These are phyloP conservation scores for Chlorophyllum brunneum DNA, from an alignment of 768 basidiomycete species.

Conservation along the genomic window DNA sequence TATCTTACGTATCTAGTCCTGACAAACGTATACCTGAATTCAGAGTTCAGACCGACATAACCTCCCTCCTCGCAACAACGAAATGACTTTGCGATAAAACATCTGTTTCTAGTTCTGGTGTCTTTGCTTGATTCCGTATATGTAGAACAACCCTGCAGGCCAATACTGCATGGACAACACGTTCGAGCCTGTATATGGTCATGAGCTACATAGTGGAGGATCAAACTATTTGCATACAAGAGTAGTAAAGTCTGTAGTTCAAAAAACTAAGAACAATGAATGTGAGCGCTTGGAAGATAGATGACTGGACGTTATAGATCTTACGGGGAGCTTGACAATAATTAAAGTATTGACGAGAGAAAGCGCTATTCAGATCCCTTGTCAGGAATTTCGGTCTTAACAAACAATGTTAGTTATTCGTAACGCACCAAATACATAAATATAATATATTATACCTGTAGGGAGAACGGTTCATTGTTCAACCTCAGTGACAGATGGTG, in stretches of 20 bases:
- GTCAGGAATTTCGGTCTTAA: neutral
- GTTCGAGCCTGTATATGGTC: neutral
- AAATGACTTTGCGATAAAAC: too few relatives aligned
- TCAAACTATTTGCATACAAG: too few relatives aligned
- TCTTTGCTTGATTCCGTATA: too few relatives aligned
- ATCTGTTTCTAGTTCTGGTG: too few relatives aligned
- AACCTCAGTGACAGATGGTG: neutral
- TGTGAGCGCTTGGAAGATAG: neutral
- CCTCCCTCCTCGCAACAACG: too few relatives aligned
- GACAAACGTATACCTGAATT: too few relatives aligned
- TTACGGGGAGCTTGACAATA: neutral
- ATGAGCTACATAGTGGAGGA: too few relatives aligned
- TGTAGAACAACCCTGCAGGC: neutral
- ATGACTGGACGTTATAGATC: neutral
- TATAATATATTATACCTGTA: slow-evolving; percentile 3
- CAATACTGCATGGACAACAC: neutral
- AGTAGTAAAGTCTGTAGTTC: neutral
- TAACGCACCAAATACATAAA: neutral
- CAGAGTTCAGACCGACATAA: too few relatives aligned
- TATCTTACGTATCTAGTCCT: too few relatives aligned
- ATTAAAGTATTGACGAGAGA: neutral
- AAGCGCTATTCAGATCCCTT: neutral
- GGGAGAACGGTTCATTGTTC: neutral
- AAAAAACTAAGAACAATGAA: neutral
- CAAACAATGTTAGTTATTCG: neutral